Percentiles rank a stretch among this genome's conserved stretches.
phyloP scores from a whole-genome alignment of 1,139 yeast species.

The Candida sanyaensis region DNA sequence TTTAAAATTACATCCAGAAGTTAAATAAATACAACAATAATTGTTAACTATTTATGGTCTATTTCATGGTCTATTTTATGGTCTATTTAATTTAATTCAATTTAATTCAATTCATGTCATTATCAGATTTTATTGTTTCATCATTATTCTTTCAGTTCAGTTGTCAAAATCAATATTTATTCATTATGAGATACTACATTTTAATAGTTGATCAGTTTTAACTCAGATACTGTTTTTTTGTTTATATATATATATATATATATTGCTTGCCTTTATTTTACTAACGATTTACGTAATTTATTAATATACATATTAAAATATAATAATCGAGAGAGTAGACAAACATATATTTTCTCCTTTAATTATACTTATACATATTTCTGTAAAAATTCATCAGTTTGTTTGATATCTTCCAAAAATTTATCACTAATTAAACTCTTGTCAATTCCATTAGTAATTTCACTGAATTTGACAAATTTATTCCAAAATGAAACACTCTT shows the following conservation, averaged over 20 bases:
- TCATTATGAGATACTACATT: too few relatives aligned
- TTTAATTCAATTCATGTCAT: too few relatives aligned
- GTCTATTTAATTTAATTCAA: too few relatives aligned
- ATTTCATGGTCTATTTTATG: too few relatives aligned
- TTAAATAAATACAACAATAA: neutral
- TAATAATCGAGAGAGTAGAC: neutral
- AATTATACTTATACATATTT: slow-evolving; percentile 17
- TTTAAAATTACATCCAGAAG: slow-evolving; percentile 4
- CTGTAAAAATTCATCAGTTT: slow-evolving; percentile 47
- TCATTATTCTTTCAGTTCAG: too few relatives aligned
- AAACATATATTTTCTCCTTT: neutral
- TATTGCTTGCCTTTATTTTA: neutral
- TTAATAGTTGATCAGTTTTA: too few relatives aligned
- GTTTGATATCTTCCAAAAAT: slow-evolving; percentile 32
- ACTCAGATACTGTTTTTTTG: neutral
- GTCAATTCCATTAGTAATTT: slow-evolving; percentile 36
- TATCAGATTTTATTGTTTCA: too few relatives aligned
- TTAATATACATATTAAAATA: neutral
- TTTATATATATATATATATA: neutral
- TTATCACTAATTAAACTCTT: slow-evolving; percentile 33
- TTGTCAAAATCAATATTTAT: too few relatives aligned
- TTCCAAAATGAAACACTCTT: slow-evolving; percentile 42
- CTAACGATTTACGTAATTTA: slow-evolving; percentile 2
- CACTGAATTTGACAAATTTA: slow-evolving; percentile 42
- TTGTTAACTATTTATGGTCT: too few relatives aligned